phyloP scores from a whole-genome alignment of 345 rosid genomes.

The Noccaea caerulescens region DNA sequence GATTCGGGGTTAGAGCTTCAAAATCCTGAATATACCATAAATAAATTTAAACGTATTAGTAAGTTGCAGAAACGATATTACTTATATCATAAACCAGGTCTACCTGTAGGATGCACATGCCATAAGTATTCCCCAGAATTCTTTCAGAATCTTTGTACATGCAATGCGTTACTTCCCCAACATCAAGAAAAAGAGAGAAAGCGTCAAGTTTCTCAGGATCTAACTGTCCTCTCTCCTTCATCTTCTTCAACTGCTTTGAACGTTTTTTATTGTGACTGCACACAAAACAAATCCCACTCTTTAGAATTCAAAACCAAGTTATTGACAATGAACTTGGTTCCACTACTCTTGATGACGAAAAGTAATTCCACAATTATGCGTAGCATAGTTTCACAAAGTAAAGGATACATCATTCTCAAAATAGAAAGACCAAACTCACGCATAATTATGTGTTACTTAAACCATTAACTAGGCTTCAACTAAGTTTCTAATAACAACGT shows the following conservation, averaged over 20 bases:
- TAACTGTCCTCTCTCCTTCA: conserved; percentile 83
- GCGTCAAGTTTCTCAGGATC: conserved; percentile 97
- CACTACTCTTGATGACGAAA: not conserved
- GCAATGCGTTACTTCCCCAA: conserved; percentile 77
- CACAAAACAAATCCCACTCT: conserved; percentile 26
- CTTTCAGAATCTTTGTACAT: conserved; percentile 88
- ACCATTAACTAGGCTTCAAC: not conserved
- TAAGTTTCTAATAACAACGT: not conserved
- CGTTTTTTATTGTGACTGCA: conserved; percentile 92
- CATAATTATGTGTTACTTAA: not conserved
- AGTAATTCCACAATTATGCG: not conserved
- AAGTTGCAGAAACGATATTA: not conserved
- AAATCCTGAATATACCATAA: conserved; percentile 65
- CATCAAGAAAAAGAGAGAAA: conserved; percentile 86
- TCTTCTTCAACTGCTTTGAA: conserved; percentile 82
- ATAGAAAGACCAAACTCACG: conserved; percentile 9
- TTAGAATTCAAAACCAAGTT: conserved; percentile 15
- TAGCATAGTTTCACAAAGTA: not conserved
- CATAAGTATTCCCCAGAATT: conserved; percentile 93
- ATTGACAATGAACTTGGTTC: not conserved
- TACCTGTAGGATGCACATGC: conserved; percentile 96
- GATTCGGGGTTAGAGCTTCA: conserved; percentile 98
- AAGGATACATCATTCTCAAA: conserved; percentile 5
- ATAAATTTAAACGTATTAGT: conserved; percentile 1
- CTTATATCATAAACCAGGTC: not conserved